Conservation (phyloP, 257 asterid genomes). For the Striga asiatica region DNA sequence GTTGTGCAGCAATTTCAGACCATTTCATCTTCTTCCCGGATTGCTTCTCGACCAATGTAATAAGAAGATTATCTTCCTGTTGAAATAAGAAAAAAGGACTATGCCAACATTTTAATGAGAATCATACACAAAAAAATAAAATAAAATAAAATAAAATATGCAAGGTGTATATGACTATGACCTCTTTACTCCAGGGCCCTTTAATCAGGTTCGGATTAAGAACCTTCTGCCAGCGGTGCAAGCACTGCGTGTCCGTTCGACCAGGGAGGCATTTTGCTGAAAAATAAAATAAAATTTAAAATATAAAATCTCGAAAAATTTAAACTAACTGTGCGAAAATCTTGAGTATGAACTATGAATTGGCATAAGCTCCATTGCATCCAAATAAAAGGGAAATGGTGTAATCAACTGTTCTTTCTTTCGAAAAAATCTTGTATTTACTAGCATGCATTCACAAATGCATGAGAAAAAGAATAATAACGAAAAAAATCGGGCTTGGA, state of each 20-base stretch:
- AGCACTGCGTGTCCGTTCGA: conserved; percentile 46
- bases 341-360: too few relatives aligned
- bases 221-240: conserved; percentile 59
- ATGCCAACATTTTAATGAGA: neutral
- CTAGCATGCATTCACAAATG: neutral
- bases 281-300: neutral
- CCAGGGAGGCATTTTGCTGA: conserved; percentile 36
- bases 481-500: neutral
- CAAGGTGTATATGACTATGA: neutral
- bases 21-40: conserved; percentile 24
- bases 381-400: too few relatives aligned
- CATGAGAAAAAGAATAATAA: neutral
- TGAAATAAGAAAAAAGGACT: conserved; percentile 1
- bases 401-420: too few relatives aligned
- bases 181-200: conserved; percentile 58
- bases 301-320: neutral
- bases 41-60: conserved; percentile 26
- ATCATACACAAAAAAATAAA: neutral
- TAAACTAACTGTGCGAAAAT: too few relatives aligned
- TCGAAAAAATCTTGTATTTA: too few relatives aligned
- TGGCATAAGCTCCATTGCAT: too few relatives aligned
- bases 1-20: conserved; percentile 35
- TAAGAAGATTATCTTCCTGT: conserved; percentile 40
- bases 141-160: neutral
- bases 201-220: conserved; percentile 37